Evolutionary conservation across 2,329 filamentous ascomycete genomes (phyloP), one percentile per base, ranked within the genome.

Genomic region (Pezicula neosporulosa): DNA sequence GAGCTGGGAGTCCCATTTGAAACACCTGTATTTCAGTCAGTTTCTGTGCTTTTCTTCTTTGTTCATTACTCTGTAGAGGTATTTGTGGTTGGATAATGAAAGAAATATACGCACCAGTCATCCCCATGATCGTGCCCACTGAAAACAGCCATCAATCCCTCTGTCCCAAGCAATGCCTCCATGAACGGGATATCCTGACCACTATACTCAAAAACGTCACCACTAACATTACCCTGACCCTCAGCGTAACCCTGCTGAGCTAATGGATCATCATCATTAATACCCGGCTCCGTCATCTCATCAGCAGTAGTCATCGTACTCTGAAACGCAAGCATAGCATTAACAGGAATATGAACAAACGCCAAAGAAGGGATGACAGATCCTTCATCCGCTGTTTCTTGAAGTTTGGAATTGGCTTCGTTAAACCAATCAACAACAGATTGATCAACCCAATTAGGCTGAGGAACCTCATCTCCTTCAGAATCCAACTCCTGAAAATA

Each of bases 61-160:
- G 2, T 30, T 30, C 5, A 21, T 21, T 21, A 3, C 5, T 21
- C 5, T 21, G 21, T 21, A 5, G 5, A 21, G 21, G 5, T 5
- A n/a, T n/a, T n/a, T n/a, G n/a, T n/a, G n/a, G n/a, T n/a, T n/a
- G n/a, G n/a, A n/a, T n/a, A n/a, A n/a, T n/a, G n/a, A n/a, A n/a
- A n/a, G 27, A 28, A 9, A 28, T 28, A 9, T 7, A 30, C 6
- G 7, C 3, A 84, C 80, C 81, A 85, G 2, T 77, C 76, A 53
- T 81, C 72, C 1, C 79, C 80, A 53, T 89, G 86, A 56, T 88
- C 83, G 55, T 90, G 86, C 0, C 84, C 86, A 4, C 75, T 77
- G 64, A 87, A 85, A 5, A 86, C 60, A 0, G 71, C 81, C 42
- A 82, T 74, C 13, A 87, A 57, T 0, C 82, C 81, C 0, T 71